phyloP scores from a whole-genome alignment of 257 asterid genomes.

The Primulina eburnea region DNA sequence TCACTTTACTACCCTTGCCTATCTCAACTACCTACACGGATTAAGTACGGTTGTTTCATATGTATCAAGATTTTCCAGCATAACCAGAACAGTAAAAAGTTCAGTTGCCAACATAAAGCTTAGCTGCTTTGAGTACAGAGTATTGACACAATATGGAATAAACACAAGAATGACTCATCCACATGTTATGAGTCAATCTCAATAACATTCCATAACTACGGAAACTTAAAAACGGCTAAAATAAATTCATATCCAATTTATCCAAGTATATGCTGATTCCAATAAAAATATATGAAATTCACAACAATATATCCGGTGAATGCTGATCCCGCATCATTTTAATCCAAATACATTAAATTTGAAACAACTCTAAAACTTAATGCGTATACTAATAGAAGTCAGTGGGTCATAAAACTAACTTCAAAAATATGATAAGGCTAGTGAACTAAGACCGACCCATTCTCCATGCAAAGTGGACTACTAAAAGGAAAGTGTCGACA shows the following conservation, averaged over 20 bases:
- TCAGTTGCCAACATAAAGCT: not conserved
- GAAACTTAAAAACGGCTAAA: too few relatives aligned
- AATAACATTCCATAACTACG: not conserved
- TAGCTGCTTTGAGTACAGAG: not conserved
- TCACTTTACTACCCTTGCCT: constrained; percentile 58
- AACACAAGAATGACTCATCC: not conserved
- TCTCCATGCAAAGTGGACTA: not conserved
- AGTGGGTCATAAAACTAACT: not conserved
- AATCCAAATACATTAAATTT: not conserved
- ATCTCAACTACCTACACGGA: constrained; percentile 54
- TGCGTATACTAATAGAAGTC: not conserved
- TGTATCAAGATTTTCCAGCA: not conserved
- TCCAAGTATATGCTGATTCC: not conserved
- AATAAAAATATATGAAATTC: not conserved
- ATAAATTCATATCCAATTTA: too few relatives aligned
- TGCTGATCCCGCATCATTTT: not conserved
- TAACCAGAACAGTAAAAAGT: not conserved
- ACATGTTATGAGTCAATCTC: not conserved
- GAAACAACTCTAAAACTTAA: not conserved
- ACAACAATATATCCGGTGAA: not conserved
- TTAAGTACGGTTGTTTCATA: constrained; percentile 7
- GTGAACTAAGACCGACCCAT: not conserved
- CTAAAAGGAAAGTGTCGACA: not conserved
- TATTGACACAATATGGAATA: not conserved
- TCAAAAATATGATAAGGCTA: not conserved